Conservation (phyloP, 2,329 filamentous ascomycete species). For the Hysterium pulicare region DNA sequence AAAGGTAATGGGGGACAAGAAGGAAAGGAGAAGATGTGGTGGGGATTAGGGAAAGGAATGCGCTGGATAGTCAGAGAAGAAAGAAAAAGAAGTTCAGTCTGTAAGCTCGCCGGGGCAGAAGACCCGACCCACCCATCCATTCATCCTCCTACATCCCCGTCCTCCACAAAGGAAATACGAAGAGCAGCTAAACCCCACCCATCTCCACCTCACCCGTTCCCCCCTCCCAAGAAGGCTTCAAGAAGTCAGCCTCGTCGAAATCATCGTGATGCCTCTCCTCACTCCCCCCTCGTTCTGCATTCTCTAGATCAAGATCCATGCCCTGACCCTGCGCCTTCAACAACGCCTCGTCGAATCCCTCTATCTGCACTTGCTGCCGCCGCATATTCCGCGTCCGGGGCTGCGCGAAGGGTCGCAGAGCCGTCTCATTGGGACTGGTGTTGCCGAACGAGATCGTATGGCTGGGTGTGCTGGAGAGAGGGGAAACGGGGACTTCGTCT, state of each 20-base stretch:
- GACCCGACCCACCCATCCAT: too few species aligned
- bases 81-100: too few species aligned
- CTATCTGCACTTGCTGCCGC: not conserved
- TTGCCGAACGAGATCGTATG: constrained; percentile 15
- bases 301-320: constrained; percentile 32
- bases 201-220: constrained; percentile 28
- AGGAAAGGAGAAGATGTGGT: too few species aligned
- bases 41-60: too few species aligned
- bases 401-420: constrained; percentile 27
- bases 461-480: constrained; percentile 28
- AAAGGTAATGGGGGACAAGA: too few species aligned
- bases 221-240: constrained; percentile 27
- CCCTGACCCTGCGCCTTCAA: constrained; percentile 16
- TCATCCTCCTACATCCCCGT: too few species aligned
- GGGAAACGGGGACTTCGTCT: constrained; percentile 35
- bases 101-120: too few species aligned
- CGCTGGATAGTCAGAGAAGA: too few species aligned
- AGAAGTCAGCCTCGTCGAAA: constrained; percentile 68
- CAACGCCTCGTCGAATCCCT: constrained; percentile 13
- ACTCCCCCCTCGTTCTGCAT: constrained; percentile 33
- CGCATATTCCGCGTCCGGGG: constrained; percentile 21
- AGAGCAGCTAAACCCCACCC: constrained; percentile 31
- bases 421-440: constrained; percentile 10
- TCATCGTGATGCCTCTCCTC: constrained; percentile 45
- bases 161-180: too few species aligned